phyloP scores from a whole-genome alignment of 2,329 filamentous ascomycete genomes.

The Chaetomium sp. region DNA sequence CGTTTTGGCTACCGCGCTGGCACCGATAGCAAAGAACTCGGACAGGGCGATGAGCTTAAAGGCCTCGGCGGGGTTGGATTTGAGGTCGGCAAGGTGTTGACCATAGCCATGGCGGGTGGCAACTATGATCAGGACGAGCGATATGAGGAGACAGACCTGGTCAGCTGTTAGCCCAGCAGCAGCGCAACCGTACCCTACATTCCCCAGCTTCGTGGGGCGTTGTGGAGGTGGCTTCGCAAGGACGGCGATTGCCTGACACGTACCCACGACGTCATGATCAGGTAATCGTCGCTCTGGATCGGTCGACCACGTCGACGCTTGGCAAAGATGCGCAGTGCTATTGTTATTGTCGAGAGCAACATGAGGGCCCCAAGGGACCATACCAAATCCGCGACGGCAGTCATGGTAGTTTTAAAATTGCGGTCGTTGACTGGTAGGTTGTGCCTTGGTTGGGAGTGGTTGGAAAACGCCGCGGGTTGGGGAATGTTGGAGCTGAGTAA shows the following conservation, averaged over 20 bases:
- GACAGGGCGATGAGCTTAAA: background rate
- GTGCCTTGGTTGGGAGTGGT: background rate
- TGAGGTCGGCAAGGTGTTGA: slow-evolving; percentile 8
- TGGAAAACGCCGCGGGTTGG: background rate
- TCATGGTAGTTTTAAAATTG: background rate
- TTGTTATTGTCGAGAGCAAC: background rate
- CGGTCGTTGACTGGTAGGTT: background rate
- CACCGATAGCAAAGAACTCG: slow-evolving; percentile 6
- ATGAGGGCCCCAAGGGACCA: background rate
- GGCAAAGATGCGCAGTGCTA: background rate
- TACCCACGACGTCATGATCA: slow-evolving; percentile 3
- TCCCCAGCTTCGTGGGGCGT: no score
- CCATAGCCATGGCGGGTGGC: slow-evolving; percentile 6
- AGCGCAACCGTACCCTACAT: no score
- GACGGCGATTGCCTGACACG: background rate
- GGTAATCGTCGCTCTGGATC: background rate
- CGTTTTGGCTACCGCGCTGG: slow-evolving; percentile 7
- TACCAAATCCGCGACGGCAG: background rate
- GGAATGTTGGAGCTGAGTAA: background rate
- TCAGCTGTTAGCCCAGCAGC: background rate
- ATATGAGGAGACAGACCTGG: slow-evolving; percentile 1
- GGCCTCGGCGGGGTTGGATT: background rate
- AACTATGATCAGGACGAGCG: background rate
- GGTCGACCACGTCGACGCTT: background rate
- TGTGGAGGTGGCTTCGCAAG: background rate